Evolutionary conservation across 2,329 filamentous ascomycete species (phyloP), one percentile per base, ranked within the genome.

Genomic region (Calonectria crousiana): DNA sequence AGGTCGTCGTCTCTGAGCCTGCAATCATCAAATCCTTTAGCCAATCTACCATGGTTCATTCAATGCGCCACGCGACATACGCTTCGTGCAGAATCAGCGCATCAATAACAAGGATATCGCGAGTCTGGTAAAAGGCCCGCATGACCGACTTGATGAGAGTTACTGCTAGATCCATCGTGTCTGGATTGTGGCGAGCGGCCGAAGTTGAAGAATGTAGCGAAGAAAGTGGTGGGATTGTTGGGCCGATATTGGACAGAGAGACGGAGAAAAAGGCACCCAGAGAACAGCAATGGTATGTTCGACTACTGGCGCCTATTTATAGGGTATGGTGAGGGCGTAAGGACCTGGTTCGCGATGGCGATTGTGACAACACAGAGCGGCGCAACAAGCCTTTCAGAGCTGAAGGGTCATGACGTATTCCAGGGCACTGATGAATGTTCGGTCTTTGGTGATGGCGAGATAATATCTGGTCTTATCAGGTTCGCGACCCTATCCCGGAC

Each of bases 1-100:
- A 99, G 89, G 82, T 99, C 97, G 82, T 95, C 93, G 82, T 98
- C 95, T 81, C 95, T 93, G 74, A 98, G 89, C 90, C 94, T 85
- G 90, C 93, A 85, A 51, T 74, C 60, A 52, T 71, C 67, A 95
- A 82, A 94, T 91, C 74, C 90, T 87, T 97, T 94, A 79, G 97
- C 87, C 69, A 96, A 58, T 52, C 67, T 36, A 64, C 60, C 60
- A 68, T 51, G 62, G 28, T 60, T 60, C 49, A 47, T 65, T 26
- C 49, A 53, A 62, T 72, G 64, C 56, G 52, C 36, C 65, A 67
- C 38, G 52, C 62, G 23, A 80, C 95, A 88, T 82, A 98, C 91
- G 88, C 86, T 83, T 93, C 95, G 85, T 98, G 95, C 71, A 95
- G 91, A 82, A 96, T 93, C 77, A 98, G 90, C 76, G 95, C 95